Evolutionary conservation across 1,284 basidiomycete species (phyloP).

Genomic region (Calocybe gambosa): DNA sequence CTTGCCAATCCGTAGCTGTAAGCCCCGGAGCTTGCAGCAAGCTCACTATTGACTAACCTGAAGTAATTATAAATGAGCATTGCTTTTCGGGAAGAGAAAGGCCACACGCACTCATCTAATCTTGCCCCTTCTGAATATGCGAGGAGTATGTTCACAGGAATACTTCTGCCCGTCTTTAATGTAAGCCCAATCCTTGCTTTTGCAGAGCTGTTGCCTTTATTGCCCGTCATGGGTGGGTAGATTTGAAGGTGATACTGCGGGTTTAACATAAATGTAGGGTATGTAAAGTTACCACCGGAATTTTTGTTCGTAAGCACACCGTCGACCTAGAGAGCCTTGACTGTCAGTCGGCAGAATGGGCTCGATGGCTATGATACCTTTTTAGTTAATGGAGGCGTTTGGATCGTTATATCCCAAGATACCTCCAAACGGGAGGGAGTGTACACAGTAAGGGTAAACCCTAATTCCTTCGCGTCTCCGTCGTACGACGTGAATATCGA

Average conservation of each 20-base stretch:
- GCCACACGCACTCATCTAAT: conserved; percentile 59
- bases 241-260: conserved; percentile 80
- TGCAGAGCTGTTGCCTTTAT: conserved; percentile 13
- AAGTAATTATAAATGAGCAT: background rate
- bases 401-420: conserved; percentile 43
- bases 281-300: conserved; percentile 78
- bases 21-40: conserved; percentile 69
- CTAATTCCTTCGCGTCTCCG: conserved; percentile 50
- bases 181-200: conserved; percentile 41
- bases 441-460: conserved; percentile 61
- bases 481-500: conserved; percentile 63
- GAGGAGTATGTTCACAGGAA: conserved; percentile 72
- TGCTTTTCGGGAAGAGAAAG: background rate
- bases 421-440: conserved; percentile 33
- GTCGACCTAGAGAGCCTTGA: conserved; percentile 38
- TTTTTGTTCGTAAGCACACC: conserved; percentile 65
- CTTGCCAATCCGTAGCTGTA: conserved; percentile 79
- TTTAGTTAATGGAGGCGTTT: conserved; percentile 35
- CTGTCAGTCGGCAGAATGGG: conserved; percentile 1
- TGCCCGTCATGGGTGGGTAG: conserved; percentile 24
- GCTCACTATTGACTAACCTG: conserved; percentile 60
- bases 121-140: conserved; percentile 74
- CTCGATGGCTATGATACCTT: conserved; percentile 29
- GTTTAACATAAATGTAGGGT: conserved; percentile 83
- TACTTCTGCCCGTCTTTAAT: conserved; percentile 53